A percentile compares a stretch with the other conserved stretches of the same genome.
phyloP scores from a whole-genome alignment of 345 rosid genomes.

The Pugionium dolabratum region DNA sequence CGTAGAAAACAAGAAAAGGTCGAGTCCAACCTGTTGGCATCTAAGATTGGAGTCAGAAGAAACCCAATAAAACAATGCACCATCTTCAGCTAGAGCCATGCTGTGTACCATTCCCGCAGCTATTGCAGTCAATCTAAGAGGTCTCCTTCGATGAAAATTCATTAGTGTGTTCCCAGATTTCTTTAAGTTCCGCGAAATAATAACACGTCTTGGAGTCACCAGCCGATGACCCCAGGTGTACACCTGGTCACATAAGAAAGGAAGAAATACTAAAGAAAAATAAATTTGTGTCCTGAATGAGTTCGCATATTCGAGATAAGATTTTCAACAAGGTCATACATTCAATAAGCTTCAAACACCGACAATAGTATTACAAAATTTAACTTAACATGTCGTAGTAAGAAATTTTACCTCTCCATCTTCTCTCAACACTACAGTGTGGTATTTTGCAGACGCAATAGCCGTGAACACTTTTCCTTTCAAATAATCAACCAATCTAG shows the following conservation, averaged over 20 bases:
- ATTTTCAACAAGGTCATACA: background rate
- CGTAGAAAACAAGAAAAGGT: background rate
- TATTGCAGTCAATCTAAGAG: constrained; percentile 72
- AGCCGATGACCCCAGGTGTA: constrained; percentile 96
- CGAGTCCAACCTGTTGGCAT: constrained; percentile 81
- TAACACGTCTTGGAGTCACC: constrained; percentile 87
- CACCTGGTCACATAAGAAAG: constrained; percentile 54
- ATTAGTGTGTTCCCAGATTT: constrained; percentile 62
- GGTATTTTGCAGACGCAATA: constrained; percentile 83
- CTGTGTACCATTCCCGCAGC: constrained; percentile 96
- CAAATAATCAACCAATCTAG: constrained; percentile 89
- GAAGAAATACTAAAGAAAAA: constrained; percentile 30
- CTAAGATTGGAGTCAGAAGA: constrained; percentile 84
- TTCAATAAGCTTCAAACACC: background rate
- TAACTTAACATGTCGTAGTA: background rate
- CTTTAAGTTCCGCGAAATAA: constrained; percentile 67
- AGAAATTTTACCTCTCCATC: constrained; percentile 79
- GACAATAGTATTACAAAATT: background rate
- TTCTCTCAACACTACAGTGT: constrained; percentile 73
- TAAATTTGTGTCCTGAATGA: constrained; percentile 23
- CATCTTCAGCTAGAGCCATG: constrained; percentile 89
- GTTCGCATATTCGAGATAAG: background rate
- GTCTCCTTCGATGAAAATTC: constrained; percentile 77
- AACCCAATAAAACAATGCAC: constrained; percentile 86
- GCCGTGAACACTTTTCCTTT: constrained; percentile 69